phyloP scores from a whole-genome alignment of 2,329 filamentous ascomycete genomes.

The Aureobasidium sp. region DNA sequence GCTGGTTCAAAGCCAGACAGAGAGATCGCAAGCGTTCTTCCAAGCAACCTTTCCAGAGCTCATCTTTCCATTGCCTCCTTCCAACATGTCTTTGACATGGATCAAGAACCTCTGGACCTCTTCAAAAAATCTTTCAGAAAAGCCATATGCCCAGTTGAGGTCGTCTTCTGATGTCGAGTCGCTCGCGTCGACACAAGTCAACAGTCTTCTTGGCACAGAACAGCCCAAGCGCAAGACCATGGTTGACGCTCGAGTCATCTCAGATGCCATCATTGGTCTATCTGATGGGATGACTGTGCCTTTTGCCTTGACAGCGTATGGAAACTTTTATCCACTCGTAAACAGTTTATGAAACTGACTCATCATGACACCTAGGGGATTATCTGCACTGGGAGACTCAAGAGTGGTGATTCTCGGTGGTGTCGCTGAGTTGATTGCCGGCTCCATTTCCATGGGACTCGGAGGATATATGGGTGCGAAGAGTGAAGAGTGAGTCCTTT shows the following conservation, averaged over 20 bases:
- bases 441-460: constrained; percentile 35
- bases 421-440: constrained; percentile 33
- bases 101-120: not conserved
- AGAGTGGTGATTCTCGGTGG: constrained; percentile 33
- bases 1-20: not conserved
- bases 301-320: constrained; percentile 32
- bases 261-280: constrained; percentile 35
- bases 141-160: not conserved
- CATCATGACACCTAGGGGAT: constrained; percentile 17
- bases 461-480: constrained; percentile 39
- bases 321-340: not conserved
- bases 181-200: constrained; percentile 4
- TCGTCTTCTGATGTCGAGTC: constrained; percentile 11
- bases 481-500: constrained; percentile 32
- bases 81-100: not conserved
- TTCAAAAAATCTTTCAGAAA: not conserved
- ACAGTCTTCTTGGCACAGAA: not conserved
- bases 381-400: constrained; percentile 32
- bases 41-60: not conserved
- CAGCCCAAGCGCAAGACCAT: not conserved
- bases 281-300: constrained; percentile 37
- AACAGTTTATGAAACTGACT: not conserved
- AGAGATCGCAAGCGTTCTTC: not conserved
- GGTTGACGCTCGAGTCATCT: constrained; percentile 27
- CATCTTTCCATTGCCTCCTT: not conserved